phyloP scores from a whole-genome alignment of 176 grass and related monocot genomes.

The Cymbopogon citratus region DNA sequence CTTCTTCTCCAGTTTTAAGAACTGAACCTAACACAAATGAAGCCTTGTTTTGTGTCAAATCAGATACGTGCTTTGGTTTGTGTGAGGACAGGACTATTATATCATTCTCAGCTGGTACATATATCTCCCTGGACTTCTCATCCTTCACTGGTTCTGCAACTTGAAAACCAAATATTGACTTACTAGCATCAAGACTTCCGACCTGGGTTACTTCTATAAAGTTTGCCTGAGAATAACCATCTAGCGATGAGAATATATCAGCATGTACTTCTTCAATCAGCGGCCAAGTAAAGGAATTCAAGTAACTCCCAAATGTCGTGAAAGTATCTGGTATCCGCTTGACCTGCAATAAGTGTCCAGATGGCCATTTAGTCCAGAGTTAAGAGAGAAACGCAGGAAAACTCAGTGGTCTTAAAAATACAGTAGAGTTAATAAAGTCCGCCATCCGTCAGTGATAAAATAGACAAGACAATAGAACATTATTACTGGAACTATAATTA shows the following conservation, averaged over 20 bases:
- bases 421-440: not conserved
- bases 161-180: not conserved
- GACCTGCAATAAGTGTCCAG: slow-evolving; percentile 21
- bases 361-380: not conserved
- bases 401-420: not conserved
- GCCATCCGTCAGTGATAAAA: not conserved
- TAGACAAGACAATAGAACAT: not conserved
- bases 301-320: slow-evolving; percentile 15
- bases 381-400: not conserved
- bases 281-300: slow-evolving; percentile 35
- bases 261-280: slow-evolving; percentile 52
- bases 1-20: slow-evolving; percentile 4
- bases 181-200: slow-evolving; percentile 8
- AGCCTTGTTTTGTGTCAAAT: slow-evolving; percentile 1
- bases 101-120: slow-evolving; percentile 34
- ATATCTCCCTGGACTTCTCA: slow-evolving; percentile 1
- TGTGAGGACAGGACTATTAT: slow-evolving; percentile 35
- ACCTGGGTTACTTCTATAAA: slow-evolving; percentile 24
- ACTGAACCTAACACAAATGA: slow-evolving; percentile 27
- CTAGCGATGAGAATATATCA: slow-evolving; percentile 38
- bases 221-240: slow-evolving; percentile 22
- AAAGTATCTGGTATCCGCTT: slow-evolving; percentile 38
- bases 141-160: not conserved
- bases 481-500: too few relatives aligned
- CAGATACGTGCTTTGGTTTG: slow-evolving; percentile 17